Evolutionary conservation across 1,284 basidiomycete genomes (phyloP).

Genomic region (Trichosporon asahii): DNA sequence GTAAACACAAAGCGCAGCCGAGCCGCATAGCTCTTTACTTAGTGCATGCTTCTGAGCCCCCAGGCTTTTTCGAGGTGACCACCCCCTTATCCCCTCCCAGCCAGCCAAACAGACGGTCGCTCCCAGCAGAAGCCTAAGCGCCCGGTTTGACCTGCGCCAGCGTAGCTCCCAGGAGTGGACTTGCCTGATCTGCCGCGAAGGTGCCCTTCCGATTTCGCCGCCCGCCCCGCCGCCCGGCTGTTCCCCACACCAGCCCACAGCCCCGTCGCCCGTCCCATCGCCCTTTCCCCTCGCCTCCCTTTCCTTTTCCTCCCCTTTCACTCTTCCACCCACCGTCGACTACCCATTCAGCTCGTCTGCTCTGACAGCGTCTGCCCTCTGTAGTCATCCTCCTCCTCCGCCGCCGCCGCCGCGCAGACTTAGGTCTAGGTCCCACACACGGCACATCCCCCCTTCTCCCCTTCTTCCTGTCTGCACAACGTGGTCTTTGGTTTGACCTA

Average conservation of each 20-base stretch:
- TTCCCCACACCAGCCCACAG: slow-evolving; percentile 4
- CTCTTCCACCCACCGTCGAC: slow-evolving; percentile 1
- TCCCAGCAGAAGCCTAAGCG: slow-evolving; percentile 5
- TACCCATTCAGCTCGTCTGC: slow-evolving; percentile 7
- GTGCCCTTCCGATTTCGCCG: slow-evolving; percentile 5
- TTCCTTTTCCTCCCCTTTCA: slow-evolving; percentile 7
- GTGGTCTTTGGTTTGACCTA: slow-evolving; percentile 10
- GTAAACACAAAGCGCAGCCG: background rate
- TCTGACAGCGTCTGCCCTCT: slow-evolving; percentile 10
- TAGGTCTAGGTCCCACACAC: slow-evolving; percentile 7
- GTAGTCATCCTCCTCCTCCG: slow-evolving; percentile 9
- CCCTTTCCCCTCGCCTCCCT: slow-evolving; percentile 9
- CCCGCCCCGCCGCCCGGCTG: slow-evolving; percentile 7
- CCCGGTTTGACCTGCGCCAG: slow-evolving; percentile 7
- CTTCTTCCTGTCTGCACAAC: background rate
- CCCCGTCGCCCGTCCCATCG: slow-evolving; percentile 11
- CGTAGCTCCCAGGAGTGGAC: background rate
- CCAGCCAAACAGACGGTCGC: background rate
- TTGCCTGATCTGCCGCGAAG: background rate
- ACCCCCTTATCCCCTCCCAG: slow-evolving; percentile 7
- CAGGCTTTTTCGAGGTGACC: background rate
- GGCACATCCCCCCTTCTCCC: background rate
- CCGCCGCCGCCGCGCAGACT: background rate
- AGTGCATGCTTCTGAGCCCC: background rate
- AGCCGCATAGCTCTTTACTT: slow-evolving; percentile 1